Percentiles rank a stretch among this genome's conserved stretches.
Conservation (phyloP, 2,329 filamentous ascomycete genomes). For the Curvularia eragrostidis region DNA sequence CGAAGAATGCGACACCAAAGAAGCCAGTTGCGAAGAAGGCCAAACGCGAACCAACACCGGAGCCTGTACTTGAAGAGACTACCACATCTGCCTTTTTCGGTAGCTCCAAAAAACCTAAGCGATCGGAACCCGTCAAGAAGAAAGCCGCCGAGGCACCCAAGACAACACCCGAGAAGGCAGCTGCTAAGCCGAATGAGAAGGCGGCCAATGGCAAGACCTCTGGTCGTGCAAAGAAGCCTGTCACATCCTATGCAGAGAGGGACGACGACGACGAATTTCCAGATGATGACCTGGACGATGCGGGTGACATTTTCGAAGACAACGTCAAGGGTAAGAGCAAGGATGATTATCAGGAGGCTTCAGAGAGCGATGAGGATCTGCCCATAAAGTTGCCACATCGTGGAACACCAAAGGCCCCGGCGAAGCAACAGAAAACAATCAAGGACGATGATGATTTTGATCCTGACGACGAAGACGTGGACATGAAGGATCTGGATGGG, state of each 20-base stretch:
- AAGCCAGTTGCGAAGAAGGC: constrained; percentile 65
- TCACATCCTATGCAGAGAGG: constrained; percentile 58
- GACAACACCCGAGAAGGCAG: constrained; percentile 47
- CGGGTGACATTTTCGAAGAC: constrained; percentile 84
- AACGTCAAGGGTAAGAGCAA: constrained; percentile 70
- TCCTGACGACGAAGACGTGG: constrained; percentile 56
- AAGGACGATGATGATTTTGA: constrained; percentile 52
- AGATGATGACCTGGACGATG: constrained; percentile 59
- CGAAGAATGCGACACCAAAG: constrained; percentile 58
- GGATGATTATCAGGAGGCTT: constrained; percentile 70
- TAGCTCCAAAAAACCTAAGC: constrained; percentile 62
- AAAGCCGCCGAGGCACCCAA: constrained; percentile 39
- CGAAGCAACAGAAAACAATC: constrained; percentile 56
- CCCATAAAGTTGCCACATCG: constrained; percentile 43
- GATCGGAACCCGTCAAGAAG: constrained; percentile 54
- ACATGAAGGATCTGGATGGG: constrained; percentile 60
- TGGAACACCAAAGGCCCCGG: constrained; percentile 45
- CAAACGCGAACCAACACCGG: constrained; percentile 57
- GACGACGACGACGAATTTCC: constrained; percentile 66
- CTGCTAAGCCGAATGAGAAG: constrained; percentile 43
- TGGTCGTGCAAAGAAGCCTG: constrained; percentile 52
- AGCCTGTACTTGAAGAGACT: constrained; percentile 62
- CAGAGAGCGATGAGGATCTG: constrained; percentile 40
- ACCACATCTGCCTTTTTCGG: constrained; percentile 70
- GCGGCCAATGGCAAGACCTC: constrained; percentile 48